These are phyloP conservation scores for Eucalyptus cloeziana DNA, from an alignment of 345 rosid genomes.

Conservation along the genomic window DNA sequence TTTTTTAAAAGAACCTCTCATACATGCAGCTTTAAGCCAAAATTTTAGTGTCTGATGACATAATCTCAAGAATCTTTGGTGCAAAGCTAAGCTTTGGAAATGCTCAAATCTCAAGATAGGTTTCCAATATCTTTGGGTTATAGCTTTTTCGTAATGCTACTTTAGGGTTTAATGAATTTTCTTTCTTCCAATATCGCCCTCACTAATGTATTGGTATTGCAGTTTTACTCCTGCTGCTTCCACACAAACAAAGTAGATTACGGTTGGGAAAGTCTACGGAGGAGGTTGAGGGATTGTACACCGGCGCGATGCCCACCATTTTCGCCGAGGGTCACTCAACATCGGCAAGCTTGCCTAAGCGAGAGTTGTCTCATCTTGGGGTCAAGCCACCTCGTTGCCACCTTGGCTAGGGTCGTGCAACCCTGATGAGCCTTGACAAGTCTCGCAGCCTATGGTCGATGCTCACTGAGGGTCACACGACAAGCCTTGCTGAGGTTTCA, in stretches of 20 bases:
- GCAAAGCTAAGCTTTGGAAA: background rate
- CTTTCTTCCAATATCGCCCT: background rate
- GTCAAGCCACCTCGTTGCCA: background rate
- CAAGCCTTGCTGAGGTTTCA: background rate
- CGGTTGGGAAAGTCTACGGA: background rate
- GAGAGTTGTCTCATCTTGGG: background rate
- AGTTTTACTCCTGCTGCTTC: background rate
- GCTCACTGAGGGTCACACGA: background rate
- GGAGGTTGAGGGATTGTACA: background rate
- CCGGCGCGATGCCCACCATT: rapidly evolving
- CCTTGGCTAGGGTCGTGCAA: background rate
- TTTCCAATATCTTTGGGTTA: background rate
- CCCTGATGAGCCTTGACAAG: background rate
- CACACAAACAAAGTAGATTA: background rate
- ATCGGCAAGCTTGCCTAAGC: background rate
- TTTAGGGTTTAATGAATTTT: background rate
- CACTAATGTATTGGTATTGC: background rate
- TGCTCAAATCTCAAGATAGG: background rate
- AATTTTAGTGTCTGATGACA: background rate
- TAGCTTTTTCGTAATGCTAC: background rate
- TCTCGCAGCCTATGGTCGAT: background rate
- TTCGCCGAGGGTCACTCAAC: background rate
- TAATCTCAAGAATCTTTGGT: background rate
- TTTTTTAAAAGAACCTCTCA: background rate
- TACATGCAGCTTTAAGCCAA: background rate